Conservation (phyloP, 1,284 basidiomycete species). For the Ganoderma lingzhi region DNA sequence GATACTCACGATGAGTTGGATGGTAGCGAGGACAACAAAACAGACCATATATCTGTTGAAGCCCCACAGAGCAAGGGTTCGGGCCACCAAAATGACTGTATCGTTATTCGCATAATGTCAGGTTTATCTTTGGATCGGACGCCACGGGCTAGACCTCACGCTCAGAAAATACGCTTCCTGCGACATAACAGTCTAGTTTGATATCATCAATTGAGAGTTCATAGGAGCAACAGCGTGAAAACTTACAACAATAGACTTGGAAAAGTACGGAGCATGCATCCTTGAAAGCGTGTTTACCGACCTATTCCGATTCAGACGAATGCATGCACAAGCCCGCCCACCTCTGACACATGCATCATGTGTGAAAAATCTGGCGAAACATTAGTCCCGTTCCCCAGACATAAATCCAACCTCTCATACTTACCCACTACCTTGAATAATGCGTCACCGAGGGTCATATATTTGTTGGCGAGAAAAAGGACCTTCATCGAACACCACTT, state of each 20-base stretch:
- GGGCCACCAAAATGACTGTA: neutral
- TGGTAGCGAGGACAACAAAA: neutral
- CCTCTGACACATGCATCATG: neutral
- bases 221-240: neutral
- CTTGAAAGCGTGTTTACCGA: neutral
- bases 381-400: neutral
- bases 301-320: neutral
- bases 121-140: neutral
- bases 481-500: constrained; percentile 1
- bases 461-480: constrained; percentile 2
- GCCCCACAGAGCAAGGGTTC: constrained; percentile 2
- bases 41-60: neutral
- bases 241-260: neutral
- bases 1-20: neutral
- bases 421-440: neutral
- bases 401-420: neutral
- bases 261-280: neutral
- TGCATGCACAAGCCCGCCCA: neutral
- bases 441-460: neutral
- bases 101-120: no score
- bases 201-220: neutral
- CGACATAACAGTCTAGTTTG: neutral
- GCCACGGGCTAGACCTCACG: neutral
- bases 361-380: neutral
- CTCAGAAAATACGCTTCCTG: neutral